These are phyloP conservation scores for Thuidium tamariscinum DNA, from an alignment of 225 moss, liverwort and hornwort species.

Conservation along the genomic window DNA sequence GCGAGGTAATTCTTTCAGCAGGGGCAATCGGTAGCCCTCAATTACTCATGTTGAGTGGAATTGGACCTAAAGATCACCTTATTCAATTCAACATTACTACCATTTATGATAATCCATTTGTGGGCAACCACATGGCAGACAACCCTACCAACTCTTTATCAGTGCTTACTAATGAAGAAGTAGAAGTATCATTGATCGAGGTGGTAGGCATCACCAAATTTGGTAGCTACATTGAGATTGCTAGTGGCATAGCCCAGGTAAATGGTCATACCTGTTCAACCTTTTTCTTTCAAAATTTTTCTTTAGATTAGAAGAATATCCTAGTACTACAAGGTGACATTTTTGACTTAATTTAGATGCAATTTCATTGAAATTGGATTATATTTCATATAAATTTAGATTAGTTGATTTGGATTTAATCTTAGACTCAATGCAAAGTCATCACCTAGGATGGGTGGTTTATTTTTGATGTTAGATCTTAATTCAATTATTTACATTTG, in stretches of 20 bases:
- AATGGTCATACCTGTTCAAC: not conserved
- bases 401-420: not conserved
- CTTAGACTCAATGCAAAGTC: not conserved
- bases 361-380: not conserved
- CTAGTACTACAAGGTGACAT: not conserved
- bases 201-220: conserved; percentile 41
- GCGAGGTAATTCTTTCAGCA: conserved; percentile 35
- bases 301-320: not conserved
- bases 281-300: not conserved
- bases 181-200: conserved; percentile 34
- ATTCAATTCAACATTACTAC: conserved; percentile 24
- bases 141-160: conserved; percentile 35
- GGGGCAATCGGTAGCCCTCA: conserved; percentile 56
- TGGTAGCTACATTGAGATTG: conserved; percentile 46
- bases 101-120: conserved; percentile 14
- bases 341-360: not conserved
- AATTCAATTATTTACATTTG: not conserved
- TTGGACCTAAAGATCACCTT: conserved; percentile 40
- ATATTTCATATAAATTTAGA: not conserved
- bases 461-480: not conserved
- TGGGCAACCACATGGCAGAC: conserved; percentile 37
- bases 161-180: conserved; percentile 21
- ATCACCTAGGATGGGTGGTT: not conserved
- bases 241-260: conserved; percentile 21
- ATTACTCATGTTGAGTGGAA: conserved; percentile 54